phyloP scores from a whole-genome alignment of 768 basidiomycete species.

The Russula sp. region DNA sequence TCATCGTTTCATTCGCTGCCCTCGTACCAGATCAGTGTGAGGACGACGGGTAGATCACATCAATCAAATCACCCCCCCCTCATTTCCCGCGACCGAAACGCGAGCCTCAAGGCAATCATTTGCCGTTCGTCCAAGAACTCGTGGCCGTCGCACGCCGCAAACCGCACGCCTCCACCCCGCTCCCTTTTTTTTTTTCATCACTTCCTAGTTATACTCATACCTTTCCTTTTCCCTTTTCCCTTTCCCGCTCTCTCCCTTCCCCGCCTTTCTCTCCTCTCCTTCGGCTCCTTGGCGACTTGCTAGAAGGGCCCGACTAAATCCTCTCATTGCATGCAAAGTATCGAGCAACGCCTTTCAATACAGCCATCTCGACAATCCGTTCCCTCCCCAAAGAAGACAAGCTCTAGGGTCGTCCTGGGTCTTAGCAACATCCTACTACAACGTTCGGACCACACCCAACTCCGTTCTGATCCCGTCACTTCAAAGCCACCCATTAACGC shows the following conservation, averaged over 20 bases:
- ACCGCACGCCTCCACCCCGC: slow-evolving; percentile 29
- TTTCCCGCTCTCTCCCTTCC: slow-evolving; percentile 28
- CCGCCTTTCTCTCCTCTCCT: slow-evolving; percentile 25
- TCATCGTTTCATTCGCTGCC: too few species aligned
- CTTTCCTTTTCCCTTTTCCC: slow-evolving; percentile 23
- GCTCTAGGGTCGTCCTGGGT: slow-evolving; percentile 45
- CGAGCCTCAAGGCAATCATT: slow-evolving; percentile 20
- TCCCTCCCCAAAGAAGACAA: slow-evolving; percentile 32
- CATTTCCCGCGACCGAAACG: slow-evolving; percentile 23
- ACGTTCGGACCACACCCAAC: slow-evolving; percentile 23
- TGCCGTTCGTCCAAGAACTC: slow-evolving; percentile 31
- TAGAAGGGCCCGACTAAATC: slow-evolving; percentile 27
- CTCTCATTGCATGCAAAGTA: slow-evolving; percentile 40
- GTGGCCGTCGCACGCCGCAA: slow-evolving; percentile 34
- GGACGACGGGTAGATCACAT: not conserved
- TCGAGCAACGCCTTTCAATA: slow-evolving; percentile 31
- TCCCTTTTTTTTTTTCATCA: slow-evolving; percentile 28
- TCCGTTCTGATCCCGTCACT: slow-evolving; percentile 29
- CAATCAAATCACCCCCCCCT: slow-evolving; percentile 3
- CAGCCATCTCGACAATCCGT: slow-evolving; percentile 30
- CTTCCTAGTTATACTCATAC: slow-evolving; percentile 18
- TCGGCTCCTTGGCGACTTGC: slow-evolving; percentile 24
- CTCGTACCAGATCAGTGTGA: not conserved
- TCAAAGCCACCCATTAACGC: slow-evolving; percentile 30
- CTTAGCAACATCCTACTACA: slow-evolving; percentile 35